Evolutionary conservation across 345 rosid genomes (phyloP).

Genomic region (Adansonia digitata): DNA sequence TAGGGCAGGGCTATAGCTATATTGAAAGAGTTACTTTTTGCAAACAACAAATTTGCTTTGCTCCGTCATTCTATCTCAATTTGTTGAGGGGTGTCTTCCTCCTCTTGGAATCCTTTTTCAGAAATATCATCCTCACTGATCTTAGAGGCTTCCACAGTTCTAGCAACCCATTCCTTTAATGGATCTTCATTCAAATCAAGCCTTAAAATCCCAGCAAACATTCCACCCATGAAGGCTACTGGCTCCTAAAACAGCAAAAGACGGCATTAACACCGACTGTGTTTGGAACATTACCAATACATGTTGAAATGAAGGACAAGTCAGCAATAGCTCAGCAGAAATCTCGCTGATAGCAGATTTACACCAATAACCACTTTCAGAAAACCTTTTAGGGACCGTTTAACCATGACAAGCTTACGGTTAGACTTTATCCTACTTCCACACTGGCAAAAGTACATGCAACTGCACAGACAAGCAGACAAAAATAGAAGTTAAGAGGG

Average conservation of each 20-base stretch:
- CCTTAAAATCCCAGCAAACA: constrained; percentile 63
- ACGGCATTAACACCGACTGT: not conserved
- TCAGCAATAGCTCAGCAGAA: not conserved
- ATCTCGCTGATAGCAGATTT: not conserved
- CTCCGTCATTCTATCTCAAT: constrained; percentile 48
- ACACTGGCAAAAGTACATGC: not conserved
- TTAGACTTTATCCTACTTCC: not conserved
- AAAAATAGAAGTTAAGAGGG: not conserved
- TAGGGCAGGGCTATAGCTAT: too few relatives aligned
- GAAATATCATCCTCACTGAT: constrained; percentile 37
- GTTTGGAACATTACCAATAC: not conserved
- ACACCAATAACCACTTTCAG: not conserved
- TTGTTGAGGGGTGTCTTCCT: constrained; percentile 42
- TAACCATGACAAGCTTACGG: not conserved
- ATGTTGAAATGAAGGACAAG: not conserved
- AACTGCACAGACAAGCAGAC: not conserved
- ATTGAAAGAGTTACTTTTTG: too few relatives aligned
- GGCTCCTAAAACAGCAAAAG: constrained; percentile 43
- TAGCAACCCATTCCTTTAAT: constrained; percentile 59
- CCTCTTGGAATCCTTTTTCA: constrained; percentile 25
- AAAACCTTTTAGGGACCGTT: not conserved
- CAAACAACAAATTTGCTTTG: not conserved
- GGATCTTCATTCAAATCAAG: constrained; percentile 70
- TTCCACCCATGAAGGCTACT: constrained; percentile 58
- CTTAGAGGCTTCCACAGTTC: constrained; percentile 55